Evolutionary conservation across 306 rosid genomes (phyloP), one percentile per base, ranked within the genome.

Genomic region (Gynostemma pentaphyllum): DNA sequence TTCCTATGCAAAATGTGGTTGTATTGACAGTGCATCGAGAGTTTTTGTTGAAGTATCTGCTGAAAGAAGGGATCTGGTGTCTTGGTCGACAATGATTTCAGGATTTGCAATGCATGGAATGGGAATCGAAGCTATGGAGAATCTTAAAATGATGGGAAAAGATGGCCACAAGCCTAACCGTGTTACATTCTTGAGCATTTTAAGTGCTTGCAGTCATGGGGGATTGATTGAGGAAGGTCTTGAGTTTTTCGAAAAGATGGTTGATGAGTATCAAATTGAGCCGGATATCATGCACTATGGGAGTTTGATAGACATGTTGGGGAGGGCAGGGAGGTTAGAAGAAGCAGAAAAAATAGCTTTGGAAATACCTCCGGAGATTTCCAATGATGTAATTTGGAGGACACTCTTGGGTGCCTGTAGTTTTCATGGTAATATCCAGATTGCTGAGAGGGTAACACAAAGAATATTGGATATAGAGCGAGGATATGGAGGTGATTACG

Each of bases 141-240:
- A 53, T 65, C 81, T 80, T 19, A 67, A 64, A 59, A 78, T 19
- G 59, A 81, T 85, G 96, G 87, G 81, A 72, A 77, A 75, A 69
- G 81, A 56, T 37, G 96, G 84, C 7, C 14, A 85, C 55, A 69
- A 57, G 73, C 89, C 87, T 4, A 85, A 85, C 66, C 75, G 47
- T 8, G 85, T 82, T 27, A 80, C 96, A 0, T 82, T 81, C 49
- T 63, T 88, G 51, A 73, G 92, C 36, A 78, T 84, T 72, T 69
- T 85, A 47, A 85, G 72, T 74, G 94, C 85, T 22, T 88, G 94
- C 61, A 85, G 94, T 68, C 94, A 88, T 44, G 83, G 86, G 62
- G 81, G 96, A 24, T 73, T 88, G 61, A 72, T 88, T n/a, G 87
- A 85, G 66, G 89, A 85, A 59, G 94, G 96, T 55, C 75, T 82